These are phyloP conservation scores for Penicillium sp. DNA, from an alignment of 2,329 filamentous ascomycete genomes.

Conservation along the genomic window DNA sequence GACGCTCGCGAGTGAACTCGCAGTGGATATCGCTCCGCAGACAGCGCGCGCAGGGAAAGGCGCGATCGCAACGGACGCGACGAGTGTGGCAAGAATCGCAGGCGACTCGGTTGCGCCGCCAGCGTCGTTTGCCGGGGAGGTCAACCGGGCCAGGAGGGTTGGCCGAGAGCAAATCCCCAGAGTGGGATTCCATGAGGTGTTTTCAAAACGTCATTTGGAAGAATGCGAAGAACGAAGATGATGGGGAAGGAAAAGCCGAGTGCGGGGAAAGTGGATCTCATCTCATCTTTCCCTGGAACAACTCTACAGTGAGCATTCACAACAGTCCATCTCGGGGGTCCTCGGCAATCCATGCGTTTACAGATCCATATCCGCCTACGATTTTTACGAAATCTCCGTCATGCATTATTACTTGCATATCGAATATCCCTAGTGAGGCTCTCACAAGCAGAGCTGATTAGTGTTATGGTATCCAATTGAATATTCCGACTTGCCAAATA, in stretches of 20 bases:
- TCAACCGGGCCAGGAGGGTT: constrained; percentile 18
- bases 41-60: constrained; percentile 86
- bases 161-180: constrained; percentile 21
- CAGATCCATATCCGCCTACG: too few relatives aligned
- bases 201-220: constrained; percentile 25
- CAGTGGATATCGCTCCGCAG: constrained; percentile 65
- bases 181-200: constrained; percentile 29
- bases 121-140: constrained; percentile 32
- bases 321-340: too few relatives aligned
- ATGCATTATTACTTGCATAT: too few relatives aligned
- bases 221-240: background rate
- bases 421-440: too few relatives aligned
- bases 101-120: constrained; percentile 49
- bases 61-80: constrained; percentile 88
- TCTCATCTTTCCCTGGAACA: too few relatives aligned
- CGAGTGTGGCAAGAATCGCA: constrained; percentile 95
- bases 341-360: too few relatives aligned
- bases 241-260: background rate
- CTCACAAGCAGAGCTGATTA: too few relatives aligned
- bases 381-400: too few relatives aligned
- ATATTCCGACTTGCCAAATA: too few relatives aligned
- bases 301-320: too few relatives aligned
- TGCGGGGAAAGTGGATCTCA: background rate
- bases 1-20: constrained; percentile 85
- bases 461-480: too few relatives aligned